Base-by-base conservation (phyloP, 1,284 basidiomycete species). In the Pseudozyma flocculosa region DNA sequence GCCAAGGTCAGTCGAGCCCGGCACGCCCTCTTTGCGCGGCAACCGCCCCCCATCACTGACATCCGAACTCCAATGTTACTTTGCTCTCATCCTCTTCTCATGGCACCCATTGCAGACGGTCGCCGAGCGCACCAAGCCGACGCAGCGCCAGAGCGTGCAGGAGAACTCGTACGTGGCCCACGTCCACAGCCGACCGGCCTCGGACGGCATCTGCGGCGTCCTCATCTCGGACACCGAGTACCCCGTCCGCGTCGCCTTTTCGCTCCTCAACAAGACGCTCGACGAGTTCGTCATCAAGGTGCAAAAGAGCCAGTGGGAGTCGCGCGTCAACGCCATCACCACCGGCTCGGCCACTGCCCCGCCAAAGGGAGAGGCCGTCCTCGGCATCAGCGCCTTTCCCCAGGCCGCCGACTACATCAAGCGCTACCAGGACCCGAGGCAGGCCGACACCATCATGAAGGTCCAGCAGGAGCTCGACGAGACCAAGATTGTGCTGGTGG, bases 401-500 rank as follows among this genome's bases (percentile, higher is more conserved):
- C 81, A 89, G 51, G 83, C 92, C 63, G 84, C 86, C 46, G 85
- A 84, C 17, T 97, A 93, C 79, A 80, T 98, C 44, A 82, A 85
- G 78, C 92, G 94, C 80, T 98, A 96, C 80, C 95, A 99, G 81
- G 95, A 99, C 80, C 95, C 95, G 9, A 85, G 88, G 62, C 93
- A 98, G 81, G 95, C 95, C 4, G 95, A 99, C 81, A 88, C 90
- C 18, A 97, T 99, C 75, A 94, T 98, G 93, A 87, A 88, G 72
- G 95, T 99, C 17, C 95, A 99, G 80, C 88, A 92, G 78, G 95
- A 99, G 78, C 80, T 99, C 43, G 95, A 99, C 78, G 95, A 99
- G 82, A 98, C 95, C 9, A 99, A 99, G 87, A 94, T 99, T 68
- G 87, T 98, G 34, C 24, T 57, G 39, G 60, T 72, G 47, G 48